A percentile compares a stretch with the other conserved stretches of the same genome.
Conservation (phyloP, 371 early-diverging fungal species). For the Mucor racemosus region DNA sequence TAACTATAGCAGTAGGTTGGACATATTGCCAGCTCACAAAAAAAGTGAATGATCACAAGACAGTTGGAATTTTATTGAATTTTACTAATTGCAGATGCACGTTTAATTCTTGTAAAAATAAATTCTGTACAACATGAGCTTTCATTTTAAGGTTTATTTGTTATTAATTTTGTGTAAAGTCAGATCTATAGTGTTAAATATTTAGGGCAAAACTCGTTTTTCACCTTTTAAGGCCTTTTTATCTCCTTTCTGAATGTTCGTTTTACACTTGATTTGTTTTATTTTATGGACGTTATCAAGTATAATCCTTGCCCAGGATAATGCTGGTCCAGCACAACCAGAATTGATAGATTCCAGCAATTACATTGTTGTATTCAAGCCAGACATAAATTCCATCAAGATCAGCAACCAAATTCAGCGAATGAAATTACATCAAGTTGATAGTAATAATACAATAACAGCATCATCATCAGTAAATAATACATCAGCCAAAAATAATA, state of each 20-base stretch:
- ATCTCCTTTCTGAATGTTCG: neutral
- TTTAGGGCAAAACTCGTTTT: neutral
- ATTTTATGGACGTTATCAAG: neutral
- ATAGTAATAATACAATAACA: constrained; percentile 1
- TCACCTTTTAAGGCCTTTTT: neutral
- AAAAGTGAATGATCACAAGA: too few relatives aligned
- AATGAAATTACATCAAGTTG: constrained; percentile 25
- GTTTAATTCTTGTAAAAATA: neutral
- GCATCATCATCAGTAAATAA: constrained; percentile 2
- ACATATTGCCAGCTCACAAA: too few relatives aligned
- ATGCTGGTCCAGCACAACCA: constrained; percentile 20
- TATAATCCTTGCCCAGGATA: neutral
- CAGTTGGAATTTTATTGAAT: too few relatives aligned
- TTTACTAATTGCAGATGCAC: neutral
- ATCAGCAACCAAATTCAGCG: constrained; percentile 41
- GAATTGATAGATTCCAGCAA: constrained; percentile 27
- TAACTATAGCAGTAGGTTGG: too few relatives aligned
- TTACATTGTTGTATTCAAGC: constrained; percentile 48
- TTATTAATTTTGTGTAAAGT: neutral
- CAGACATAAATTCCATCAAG: constrained; percentile 15
- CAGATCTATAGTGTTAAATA: neutral
- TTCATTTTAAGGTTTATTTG: constrained; percentile 1
- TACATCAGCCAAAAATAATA: neutral
- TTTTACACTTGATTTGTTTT: neutral
- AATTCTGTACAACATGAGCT: neutral